Evolutionary conservation across 2,329 filamentous ascomycete genomes (phyloP), one percentile per base, ranked within the genome.

Genomic region (Fusarium chlamydosporum): DNA sequence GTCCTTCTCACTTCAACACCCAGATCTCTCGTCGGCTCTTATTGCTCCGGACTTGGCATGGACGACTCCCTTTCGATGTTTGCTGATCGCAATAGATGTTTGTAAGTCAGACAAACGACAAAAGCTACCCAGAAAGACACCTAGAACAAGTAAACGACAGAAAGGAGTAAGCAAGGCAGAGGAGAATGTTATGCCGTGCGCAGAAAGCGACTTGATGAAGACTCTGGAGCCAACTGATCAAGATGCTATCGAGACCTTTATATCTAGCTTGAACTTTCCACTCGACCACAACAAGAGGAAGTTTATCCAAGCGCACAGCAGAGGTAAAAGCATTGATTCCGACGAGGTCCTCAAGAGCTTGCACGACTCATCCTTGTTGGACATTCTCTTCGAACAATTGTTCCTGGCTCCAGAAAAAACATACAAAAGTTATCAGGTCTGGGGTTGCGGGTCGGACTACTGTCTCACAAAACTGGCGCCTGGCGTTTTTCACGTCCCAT

Each of bases 1-100:
- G 9, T 57, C 65, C 2, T 81, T 81, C 40, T 79, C 76, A 1
- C 72, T 82, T 9, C 76, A 81, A 48, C 80, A 82, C 52, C 74
- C 77, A 4, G 74, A 77, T 38, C 47, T 79, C 18, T 70, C 72
- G 0, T 80, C 79, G 5, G 65, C 74, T 16, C 52, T 79, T 26
- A 29, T 73, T 7, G 67, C 76, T 7, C 79, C 79, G 2, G 42
- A 48, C 1, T 68, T 61, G 2, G 74, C 77, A 1, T 41, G 51
- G 5, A 72, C 66, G 7, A 73, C 74, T 1, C 69, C 70, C 3
- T 75, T 82, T 40, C 68, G 64, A 38, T 68, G 69, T 27, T 67
- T 76, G 18, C 60, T 61, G n/a, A 71, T 77, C 40, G 61, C 63
- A 4, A 53, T 81, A 31, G 56, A 75, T 37, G 41, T 78, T 15